phyloP scores from a whole-genome alignment of 371 early-diverging fungal species.

The Circinella umbellata region DNA sequence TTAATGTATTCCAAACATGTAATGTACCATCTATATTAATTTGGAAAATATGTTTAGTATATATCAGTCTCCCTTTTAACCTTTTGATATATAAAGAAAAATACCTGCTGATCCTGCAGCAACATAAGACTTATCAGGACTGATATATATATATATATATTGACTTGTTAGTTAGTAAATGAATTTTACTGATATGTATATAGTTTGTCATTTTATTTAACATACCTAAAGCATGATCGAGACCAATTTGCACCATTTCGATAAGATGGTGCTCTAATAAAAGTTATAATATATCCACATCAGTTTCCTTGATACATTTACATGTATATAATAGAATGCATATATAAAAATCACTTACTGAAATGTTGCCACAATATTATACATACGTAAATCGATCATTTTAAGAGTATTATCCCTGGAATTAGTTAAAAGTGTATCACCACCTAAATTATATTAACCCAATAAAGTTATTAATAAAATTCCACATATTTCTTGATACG shows the following conservation, averaged over 20 bases:
- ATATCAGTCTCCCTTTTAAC: neutral
- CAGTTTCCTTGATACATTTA: too few relatives aligned
- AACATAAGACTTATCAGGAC: conserved; percentile 87
- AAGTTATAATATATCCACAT: neutral
- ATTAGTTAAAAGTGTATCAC: conserved; percentile 80
- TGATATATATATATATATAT: too few relatives aligned
- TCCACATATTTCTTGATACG: too few relatives aligned
- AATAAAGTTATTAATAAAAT: too few relatives aligned
- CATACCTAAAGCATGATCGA: conserved; percentile 80
- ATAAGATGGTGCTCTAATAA: conserved; percentile 74
- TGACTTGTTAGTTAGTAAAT: neutral
- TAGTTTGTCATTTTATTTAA: neutral
- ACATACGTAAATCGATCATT: conserved; percentile 81
- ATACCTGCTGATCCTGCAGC: conserved; percentile 79
- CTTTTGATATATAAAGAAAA: neutral
- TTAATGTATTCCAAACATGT: conserved; percentile 76
- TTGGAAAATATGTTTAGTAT: neutral
- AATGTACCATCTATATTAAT: conserved; percentile 65
- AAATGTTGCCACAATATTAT: conserved; percentile 70
- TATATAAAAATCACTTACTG: conserved; percentile 41
- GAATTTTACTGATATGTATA: neutral
- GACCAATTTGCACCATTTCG: conserved; percentile 88
- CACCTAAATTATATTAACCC: conserved; percentile 45
- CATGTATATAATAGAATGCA: too few relatives aligned
- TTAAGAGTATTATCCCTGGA: conserved; percentile 93